A percentile compares a stretch with the other conserved stretches of the same genome.
phyloP scores from a whole-genome alignment of 495 filamentous ascomycete genomes.

The Articulospora tetracladia region DNA sequence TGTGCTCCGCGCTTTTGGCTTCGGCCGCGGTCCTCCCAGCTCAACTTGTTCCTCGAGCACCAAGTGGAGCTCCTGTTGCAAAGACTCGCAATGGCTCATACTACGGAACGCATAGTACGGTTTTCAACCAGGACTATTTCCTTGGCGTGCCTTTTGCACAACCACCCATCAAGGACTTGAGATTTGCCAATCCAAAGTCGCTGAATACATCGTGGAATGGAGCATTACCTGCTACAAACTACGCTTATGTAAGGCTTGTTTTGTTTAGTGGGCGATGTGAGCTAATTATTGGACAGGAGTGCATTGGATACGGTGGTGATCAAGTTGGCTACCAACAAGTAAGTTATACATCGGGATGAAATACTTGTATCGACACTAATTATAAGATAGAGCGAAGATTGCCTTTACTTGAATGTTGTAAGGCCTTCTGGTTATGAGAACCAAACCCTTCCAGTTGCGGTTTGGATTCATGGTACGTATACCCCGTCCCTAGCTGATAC shows the following conservation, averaged over 20 bases:
- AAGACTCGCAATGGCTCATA: conserved; percentile 37
- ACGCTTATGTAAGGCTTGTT: background rate
- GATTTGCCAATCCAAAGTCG: conserved; percentile 3
- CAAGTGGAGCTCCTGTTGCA: conserved; percentile 11
- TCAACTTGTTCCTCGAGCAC: background rate
- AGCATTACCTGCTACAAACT: background rate
- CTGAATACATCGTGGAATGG: background rate
- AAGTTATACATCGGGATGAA: background rate
- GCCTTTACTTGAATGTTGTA: conserved; percentile 61
- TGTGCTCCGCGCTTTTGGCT: background rate
- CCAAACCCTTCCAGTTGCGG: conserved; percentile 52
- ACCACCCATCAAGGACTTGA: background rate
- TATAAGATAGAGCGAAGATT: conserved; percentile 45
- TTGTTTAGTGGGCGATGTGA: background rate
- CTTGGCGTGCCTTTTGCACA: conserved; percentile 44
- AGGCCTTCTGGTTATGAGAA: conserved; percentile 43
- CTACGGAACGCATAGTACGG: conserved; percentile 29
- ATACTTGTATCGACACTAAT: no score
- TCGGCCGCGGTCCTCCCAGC: background rate
- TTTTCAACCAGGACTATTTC: conserved; percentile 43
- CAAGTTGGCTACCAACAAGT: conserved; percentile 7
- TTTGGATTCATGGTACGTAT: conserved; percentile 58
- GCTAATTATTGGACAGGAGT: background rate
- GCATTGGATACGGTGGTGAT: conserved; percentile 25
- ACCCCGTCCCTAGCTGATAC: background rate